phyloP scores from a whole-genome alignment of 1,139 yeast species.

The Zygosaccharomyces pseudobailii region DNA sequence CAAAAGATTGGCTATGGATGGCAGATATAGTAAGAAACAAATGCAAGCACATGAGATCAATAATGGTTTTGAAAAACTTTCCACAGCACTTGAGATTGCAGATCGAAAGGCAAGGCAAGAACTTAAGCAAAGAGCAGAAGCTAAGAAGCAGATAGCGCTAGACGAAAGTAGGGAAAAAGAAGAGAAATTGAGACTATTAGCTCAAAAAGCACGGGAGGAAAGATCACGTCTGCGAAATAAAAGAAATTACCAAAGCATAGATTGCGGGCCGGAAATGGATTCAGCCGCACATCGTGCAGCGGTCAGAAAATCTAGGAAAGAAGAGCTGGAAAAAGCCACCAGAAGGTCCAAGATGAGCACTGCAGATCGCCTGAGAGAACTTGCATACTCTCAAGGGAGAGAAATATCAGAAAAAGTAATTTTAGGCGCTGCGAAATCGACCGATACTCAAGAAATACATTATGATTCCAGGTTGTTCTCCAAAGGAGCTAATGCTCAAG shows the following conservation, averaged over 20 bases:
- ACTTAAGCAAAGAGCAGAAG: slow-evolving; percentile 53
- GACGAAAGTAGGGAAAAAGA: slow-evolving; percentile 59
- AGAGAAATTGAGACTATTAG: slow-evolving; percentile 51
- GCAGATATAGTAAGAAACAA: slow-evolving; percentile 33
- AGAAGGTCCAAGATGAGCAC: slow-evolving; percentile 43
- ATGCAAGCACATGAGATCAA: slow-evolving; percentile 41
- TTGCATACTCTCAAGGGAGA: slow-evolving; percentile 45
- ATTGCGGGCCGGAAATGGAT: slow-evolving; percentile 17
- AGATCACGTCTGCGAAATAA: slow-evolving; percentile 15
- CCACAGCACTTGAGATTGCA: slow-evolving; percentile 74
- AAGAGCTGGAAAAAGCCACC: slow-evolving; percentile 45
- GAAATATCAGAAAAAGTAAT: slow-evolving; percentile 54
- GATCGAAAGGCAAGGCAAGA: slow-evolving; percentile 72
- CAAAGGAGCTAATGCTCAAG: slow-evolving; percentile 40
- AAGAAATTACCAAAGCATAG: slow-evolving; percentile 11
- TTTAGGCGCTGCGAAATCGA: slow-evolving; percentile 45
- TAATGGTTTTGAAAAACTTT: slow-evolving; percentile 57
- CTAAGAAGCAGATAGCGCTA: slow-evolving; percentile 51
- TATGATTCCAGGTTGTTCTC: slow-evolving; percentile 54
- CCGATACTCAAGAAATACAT: slow-evolving; percentile 38
- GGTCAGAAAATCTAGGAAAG: slow-evolving; percentile 42
- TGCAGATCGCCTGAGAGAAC: slow-evolving; percentile 40
- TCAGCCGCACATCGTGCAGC: slow-evolving; percentile 37
- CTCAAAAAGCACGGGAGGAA: slow-evolving; percentile 49
- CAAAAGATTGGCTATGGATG: slow-evolving; percentile 64